These are phyloP conservation scores for Pleomassaria siparia DNA, from an alignment of 2,329 filamentous ascomycete genomes.

Conservation along the genomic window DNA sequence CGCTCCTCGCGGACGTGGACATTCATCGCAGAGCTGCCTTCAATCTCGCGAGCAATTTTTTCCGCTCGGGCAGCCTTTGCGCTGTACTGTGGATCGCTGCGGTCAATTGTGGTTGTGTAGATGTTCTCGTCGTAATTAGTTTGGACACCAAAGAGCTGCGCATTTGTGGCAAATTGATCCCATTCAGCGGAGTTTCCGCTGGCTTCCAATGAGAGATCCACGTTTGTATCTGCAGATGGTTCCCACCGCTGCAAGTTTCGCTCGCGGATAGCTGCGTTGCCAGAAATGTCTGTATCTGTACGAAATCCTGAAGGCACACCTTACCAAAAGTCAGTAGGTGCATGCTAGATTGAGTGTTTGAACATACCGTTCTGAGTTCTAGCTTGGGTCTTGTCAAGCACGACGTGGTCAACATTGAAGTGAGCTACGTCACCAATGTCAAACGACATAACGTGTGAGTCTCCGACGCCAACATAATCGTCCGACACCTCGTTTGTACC, in stretches of 20 bases:
- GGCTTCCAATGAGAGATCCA: slow-evolving; percentile 72
- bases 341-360: not conserved
- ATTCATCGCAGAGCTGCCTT: slow-evolving; percentile 71
- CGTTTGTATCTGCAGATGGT: slow-evolving; percentile 60
- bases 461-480: slow-evolving; percentile 51
- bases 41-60: slow-evolving; percentile 85
- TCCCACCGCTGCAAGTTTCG: slow-evolving; percentile 82
- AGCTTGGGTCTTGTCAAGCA: slow-evolving; percentile 52
- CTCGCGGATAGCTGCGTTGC: slow-evolving; percentile 67
- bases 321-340: slow-evolving; percentile 4
- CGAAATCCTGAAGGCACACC: slow-evolving; percentile 63
- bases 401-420: slow-evolving; percentile 56
- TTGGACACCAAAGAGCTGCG: slow-evolving; percentile 81
- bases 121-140: slow-evolving; percentile 92
- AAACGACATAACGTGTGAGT: slow-evolving; percentile 59
- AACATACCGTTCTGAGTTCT: slow-evolving; percentile 62
- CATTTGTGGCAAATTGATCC: slow-evolving; percentile 95
- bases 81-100: slow-evolving; percentile 77
- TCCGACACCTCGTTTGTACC: slow-evolving; percentile 45
- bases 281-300: slow-evolving; percentile 87
- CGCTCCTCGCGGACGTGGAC: slow-evolving; percentile 89
- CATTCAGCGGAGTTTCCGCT: slow-evolving; percentile 54
- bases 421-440: slow-evolving; percentile 63
- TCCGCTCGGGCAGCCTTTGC: slow-evolving; percentile 75
- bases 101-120: slow-evolving; percentile 91